Percentiles rank a stretch among this genome's conserved stretches.
These are phyloP conservation scores for Phlebopus sp. DNA, from an alignment of 1,284 basidiomycete genomes.

Conservation along the genomic window DNA sequence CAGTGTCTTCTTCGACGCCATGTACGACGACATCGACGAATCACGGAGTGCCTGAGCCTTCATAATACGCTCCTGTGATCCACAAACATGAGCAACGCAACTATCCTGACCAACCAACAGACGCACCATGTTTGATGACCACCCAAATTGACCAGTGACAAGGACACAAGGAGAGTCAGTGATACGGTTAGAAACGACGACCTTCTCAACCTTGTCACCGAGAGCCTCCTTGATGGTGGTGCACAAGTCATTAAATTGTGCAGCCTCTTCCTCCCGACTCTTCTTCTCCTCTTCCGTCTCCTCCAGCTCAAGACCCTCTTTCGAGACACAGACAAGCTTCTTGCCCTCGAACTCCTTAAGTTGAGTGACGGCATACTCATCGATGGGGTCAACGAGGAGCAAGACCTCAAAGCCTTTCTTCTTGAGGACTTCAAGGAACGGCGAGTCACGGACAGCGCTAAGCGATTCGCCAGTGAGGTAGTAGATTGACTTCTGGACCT, in stretches of 20 bases:
- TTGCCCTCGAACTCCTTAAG: conserved; percentile 99
- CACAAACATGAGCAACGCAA: conserved; percentile 9
- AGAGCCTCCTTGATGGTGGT: conserved; percentile 97
- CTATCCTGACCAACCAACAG: neutral
- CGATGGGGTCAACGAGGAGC: conserved; percentile 97
- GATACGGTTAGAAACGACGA: conserved; percentile 97
- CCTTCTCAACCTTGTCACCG: conserved; percentile 99
- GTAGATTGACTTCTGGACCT: conserved; percentile 99
- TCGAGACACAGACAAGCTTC: conserved; percentile 97
- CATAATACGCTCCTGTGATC: conserved; percentile 90
- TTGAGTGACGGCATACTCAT: conserved; percentile 96
- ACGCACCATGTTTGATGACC: conserved; percentile 97
- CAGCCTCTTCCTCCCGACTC: conserved; percentile 83
- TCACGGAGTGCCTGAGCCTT: conserved; percentile 99
- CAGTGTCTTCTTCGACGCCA: conserved; percentile 99
- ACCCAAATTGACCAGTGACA: conserved; percentile 98
- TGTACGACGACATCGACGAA: conserved; percentile 99
- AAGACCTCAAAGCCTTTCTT: conserved; percentile 99
- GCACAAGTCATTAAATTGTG: conserved; percentile 88
- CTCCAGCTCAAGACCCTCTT: conserved; percentile 99
- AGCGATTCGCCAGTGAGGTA: conserved; percentile 99
- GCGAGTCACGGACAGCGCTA: conserved; percentile 87
- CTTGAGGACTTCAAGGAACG: conserved; percentile 99
- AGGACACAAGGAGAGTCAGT: conserved; percentile 94
- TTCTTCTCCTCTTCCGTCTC: conserved; percentile 99